A percentile compares a stretch with the other conserved stretches of the same genome.
These are phyloP conservation scores for Eucalyptus brandiana DNA, from an alignment of 345 rosid species.

Conservation along the genomic window DNA sequence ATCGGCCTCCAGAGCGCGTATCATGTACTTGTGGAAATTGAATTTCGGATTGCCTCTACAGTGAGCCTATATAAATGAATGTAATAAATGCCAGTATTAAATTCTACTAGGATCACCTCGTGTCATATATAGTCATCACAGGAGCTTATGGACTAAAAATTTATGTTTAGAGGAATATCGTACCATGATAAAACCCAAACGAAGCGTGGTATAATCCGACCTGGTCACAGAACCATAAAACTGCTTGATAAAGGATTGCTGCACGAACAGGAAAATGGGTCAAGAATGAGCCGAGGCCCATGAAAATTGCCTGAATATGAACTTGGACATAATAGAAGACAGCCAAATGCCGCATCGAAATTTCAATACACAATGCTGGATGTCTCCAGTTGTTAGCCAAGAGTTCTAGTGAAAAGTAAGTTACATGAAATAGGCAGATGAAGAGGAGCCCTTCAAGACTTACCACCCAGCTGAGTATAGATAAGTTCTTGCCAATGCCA, in stretches of 20 bases:
- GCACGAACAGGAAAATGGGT: neutral
- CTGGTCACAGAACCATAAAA: conserved; percentile 64
- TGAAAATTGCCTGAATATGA: neutral
- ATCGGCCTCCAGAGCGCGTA: conserved; percentile 88
- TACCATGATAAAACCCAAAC: conserved; percentile 83
- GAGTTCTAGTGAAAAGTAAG: neutral
- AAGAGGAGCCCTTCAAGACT: neutral
- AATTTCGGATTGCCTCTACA: conserved; percentile 66
- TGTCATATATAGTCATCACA: neutral
- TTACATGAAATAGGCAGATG: neutral
- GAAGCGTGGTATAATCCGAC: conserved; percentile 69
- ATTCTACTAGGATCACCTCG: neutral
- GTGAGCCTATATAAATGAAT: conserved; percentile 40
- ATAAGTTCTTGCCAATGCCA: conserved; percentile 53
- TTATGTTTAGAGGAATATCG: neutral
- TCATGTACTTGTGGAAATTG: conserved; percentile 75
- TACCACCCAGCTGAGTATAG: conserved; percentile 62
- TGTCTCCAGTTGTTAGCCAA: neutral
- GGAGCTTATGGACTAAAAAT: neutral
- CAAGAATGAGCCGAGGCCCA: neutral
- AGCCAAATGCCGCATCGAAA: neutral
- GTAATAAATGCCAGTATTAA: neutral
- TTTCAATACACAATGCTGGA: neutral
- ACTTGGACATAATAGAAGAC: neutral
- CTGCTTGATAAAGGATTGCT: conserved; percentile 88